These are phyloP conservation scores for Geotrichum klebahnii DNA, from an alignment of 1,139 yeast species.

Conservation along the genomic window DNA sequence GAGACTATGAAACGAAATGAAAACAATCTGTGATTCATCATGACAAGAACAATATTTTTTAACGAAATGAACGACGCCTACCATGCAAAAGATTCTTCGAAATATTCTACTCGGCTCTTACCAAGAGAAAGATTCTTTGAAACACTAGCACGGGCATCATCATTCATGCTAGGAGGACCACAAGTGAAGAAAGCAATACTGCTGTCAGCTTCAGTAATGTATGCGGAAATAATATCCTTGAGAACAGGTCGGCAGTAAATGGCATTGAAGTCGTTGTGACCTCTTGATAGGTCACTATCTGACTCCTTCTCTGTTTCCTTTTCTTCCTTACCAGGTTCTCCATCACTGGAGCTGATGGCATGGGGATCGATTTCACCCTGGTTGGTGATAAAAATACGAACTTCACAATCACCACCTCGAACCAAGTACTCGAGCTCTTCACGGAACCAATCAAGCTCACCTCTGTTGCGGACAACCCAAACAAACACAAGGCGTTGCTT, in stretches of 20 bases:
- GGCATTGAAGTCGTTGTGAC: neutral
- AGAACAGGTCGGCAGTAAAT: slow-evolving; percentile 12
- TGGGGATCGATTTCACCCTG: slow-evolving; percentile 8
- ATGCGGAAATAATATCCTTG: slow-evolving; percentile 7
- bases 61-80: slow-evolving; percentile 16
- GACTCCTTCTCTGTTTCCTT: neutral
- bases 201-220: slow-evolving; percentile 36
- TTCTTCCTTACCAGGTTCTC: neutral
- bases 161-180: slow-evolving; percentile 44
- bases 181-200: slow-evolving; percentile 31
- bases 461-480: slow-evolving; percentile 52
- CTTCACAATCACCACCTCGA: slow-evolving; percentile 34
- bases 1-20: neutral
- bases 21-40: neutral
- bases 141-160: slow-evolving; percentile 37
- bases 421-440: slow-evolving; percentile 45
- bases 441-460: slow-evolving; percentile 50
- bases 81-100: slow-evolving; percentile 46
- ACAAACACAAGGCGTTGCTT: slow-evolving; percentile 31
- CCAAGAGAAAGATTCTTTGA: slow-evolving; percentile 22
- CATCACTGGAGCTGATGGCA: neutral
- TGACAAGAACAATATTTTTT: neutral
- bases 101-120: slow-evolving; percentile 38
- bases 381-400: slow-evolving; percentile 37
- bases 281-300: neutral